A percentile compares a stretch with the other conserved stretches of the same genome.
Evolutionary conservation across 495 filamentous ascomycete species (phyloP).

Genomic region (Hypoxylon lienhwacheense): DNA sequence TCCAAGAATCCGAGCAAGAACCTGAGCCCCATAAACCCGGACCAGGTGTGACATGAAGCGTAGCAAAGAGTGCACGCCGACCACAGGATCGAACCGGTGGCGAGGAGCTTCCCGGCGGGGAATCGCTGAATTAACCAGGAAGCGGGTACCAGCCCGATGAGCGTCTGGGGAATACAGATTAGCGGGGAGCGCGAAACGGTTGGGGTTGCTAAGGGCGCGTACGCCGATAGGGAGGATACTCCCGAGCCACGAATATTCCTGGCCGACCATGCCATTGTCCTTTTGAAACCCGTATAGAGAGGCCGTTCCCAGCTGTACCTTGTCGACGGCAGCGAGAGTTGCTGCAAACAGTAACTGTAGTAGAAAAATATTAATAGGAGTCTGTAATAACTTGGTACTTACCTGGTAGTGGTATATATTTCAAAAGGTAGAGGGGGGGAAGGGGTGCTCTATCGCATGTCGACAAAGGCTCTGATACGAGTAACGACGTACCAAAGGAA

Average conservation of each 20-base stretch:
- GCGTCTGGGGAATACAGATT: slow-evolving; percentile 10
- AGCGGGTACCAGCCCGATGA: slow-evolving; percentile 39
- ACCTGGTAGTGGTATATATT: no score
- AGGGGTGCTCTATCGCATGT: neutral
- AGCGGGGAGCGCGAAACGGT: neutral
- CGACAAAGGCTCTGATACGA: neutral
- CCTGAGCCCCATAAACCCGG: slow-evolving; percentile 37
- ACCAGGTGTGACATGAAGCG: slow-evolving; percentile 30
- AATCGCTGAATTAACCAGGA: slow-evolving; percentile 47
- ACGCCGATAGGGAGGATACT: slow-evolving; percentile 39
- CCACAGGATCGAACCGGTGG: slow-evolving; percentile 23
- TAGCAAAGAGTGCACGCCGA: slow-evolving; percentile 32
- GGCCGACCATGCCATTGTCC: slow-evolving; percentile 52
- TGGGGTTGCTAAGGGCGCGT: neutral
- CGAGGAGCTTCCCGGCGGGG: slow-evolving; percentile 46
- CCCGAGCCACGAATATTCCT: slow-evolving; percentile 60
- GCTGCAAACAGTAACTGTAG: slow-evolving; percentile 23
- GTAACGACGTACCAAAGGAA: slow-evolving; percentile 46
- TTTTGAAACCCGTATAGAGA: slow-evolving; percentile 57
- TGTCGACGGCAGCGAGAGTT: slow-evolving; percentile 42
- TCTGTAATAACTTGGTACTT: neutral
- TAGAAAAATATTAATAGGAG: neutral
- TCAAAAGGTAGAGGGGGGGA: neutral
- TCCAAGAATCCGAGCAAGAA: slow-evolving; percentile 30
- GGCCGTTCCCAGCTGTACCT: slow-evolving; percentile 42